A percentile compares a stretch with the other conserved stretches of the same genome.
Conservation (phyloP, 106 monocot genomes). For the Apostasia shenzhenica region DNA sequence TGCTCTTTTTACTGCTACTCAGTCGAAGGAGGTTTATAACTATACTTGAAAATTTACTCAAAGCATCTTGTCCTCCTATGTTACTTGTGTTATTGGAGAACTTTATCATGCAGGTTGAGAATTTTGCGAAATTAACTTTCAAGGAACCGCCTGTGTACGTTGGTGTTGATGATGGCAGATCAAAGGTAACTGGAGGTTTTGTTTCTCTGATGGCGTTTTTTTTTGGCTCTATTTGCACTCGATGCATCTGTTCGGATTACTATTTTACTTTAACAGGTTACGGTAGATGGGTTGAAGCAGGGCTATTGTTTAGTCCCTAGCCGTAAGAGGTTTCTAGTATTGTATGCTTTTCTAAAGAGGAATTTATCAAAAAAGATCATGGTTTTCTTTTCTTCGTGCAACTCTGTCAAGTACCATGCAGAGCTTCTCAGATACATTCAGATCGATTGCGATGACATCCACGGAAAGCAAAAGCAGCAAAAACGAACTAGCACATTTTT, state of each 20-base stretch:
- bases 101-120: constrained; percentile 50
- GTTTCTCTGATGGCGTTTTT: background rate
- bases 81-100: background rate
- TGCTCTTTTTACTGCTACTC: constrained; percentile 88
- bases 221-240: background rate
- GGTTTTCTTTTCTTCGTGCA: constrained; percentile 97
- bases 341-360: constrained; percentile 81
- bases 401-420: constrained; percentile 81
- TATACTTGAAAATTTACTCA: background rate
- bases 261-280: constrained; percentile 43
- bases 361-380: constrained; percentile 72
- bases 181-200: constrained; percentile 36
- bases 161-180: constrained; percentile 81
- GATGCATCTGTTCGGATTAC: constrained; percentile 1
- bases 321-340: constrained; percentile 64
- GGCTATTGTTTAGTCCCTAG: constrained; percentile 78
- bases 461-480: constrained; percentile 94
- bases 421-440: constrained; percentile 77
- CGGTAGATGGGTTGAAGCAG: constrained; percentile 88
- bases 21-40: constrained; percentile 63
- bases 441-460: constrained; percentile 75
- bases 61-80: background rate
- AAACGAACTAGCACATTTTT: constrained; percentile 83
- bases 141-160: constrained; percentile 61
- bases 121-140: constrained; percentile 78